Evolutionary conservation across 2,329 filamentous ascomycete species (phyloP).

Genomic region (Penicillium sp.): DNA sequence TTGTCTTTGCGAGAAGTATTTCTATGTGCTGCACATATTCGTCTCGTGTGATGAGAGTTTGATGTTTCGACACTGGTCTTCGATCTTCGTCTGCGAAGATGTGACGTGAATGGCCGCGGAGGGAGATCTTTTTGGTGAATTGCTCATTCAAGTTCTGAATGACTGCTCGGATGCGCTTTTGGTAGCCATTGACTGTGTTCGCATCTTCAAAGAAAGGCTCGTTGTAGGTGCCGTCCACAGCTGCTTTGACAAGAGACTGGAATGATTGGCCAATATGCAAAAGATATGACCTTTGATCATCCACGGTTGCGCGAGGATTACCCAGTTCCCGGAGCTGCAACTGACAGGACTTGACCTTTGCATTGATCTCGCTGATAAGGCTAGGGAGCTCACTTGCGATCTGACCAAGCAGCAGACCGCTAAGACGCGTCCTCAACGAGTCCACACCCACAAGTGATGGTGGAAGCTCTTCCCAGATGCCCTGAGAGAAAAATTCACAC

Average conservation of each 20-base stretch:
- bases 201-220: constrained; percentile 30
- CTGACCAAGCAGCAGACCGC: constrained; percentile 30
- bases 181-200: constrained; percentile 20
- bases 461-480: constrained; percentile 27
- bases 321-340: constrained; percentile 24
- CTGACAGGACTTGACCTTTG: constrained; percentile 34
- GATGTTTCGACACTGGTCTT: neutral
- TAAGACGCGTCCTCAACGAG: constrained; percentile 30
- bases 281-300: constrained; percentile 24
- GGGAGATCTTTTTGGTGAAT: constrained; percentile 19
- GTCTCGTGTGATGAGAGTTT: constrained; percentile 22
- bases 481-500: constrained; percentile 29
- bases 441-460: constrained; percentile 28
- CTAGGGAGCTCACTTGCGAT: constrained; percentile 33
- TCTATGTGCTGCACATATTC: constrained; percentile 43
- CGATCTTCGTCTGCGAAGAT: neutral
- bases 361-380: constrained; percentile 35
- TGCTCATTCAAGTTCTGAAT: constrained; percentile 24
- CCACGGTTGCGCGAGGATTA: constrained; percentile 19
- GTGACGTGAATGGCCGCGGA: constrained; percentile 9
- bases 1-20: constrained; percentile 39
- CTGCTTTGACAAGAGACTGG: constrained; percentile 32
- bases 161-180: constrained; percentile 32
- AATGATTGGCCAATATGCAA: constrained; percentile 40
- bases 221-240: constrained; percentile 33